phyloP scores from a whole-genome alignment of 345 rosid genomes.

The Syzygium oleosum region DNA sequence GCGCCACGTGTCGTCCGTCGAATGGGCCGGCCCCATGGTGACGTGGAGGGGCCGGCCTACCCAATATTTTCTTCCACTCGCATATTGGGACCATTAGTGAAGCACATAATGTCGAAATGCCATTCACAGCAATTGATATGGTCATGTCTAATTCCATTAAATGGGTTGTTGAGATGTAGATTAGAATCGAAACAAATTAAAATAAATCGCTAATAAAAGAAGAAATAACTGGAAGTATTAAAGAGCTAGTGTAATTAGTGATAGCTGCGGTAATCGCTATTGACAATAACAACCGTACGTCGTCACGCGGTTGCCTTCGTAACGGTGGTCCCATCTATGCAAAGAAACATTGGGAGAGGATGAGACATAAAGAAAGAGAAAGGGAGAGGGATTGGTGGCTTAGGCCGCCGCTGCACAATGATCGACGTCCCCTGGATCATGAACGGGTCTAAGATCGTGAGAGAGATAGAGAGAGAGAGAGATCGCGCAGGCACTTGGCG shows the following conservation, averaged over 20 bases:
- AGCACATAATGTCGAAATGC: background rate
- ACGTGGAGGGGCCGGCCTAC: no score
- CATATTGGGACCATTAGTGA: background rate
- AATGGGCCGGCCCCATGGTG: no score
- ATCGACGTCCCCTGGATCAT: fast-evolving
- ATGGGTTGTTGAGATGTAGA: background rate
- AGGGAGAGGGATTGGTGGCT: no score
- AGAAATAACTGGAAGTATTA: background rate
- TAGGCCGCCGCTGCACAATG: fast-evolving
- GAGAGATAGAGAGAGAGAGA: background rate
- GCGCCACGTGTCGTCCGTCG: no score
- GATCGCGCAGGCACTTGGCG: background rate
- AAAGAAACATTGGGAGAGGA: background rate
- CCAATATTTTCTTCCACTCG: background rate
- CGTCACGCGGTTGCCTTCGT: background rate
- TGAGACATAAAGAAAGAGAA: background rate
- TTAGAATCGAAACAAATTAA: background rate
- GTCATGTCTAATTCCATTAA: background rate
- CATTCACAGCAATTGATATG: background rate
- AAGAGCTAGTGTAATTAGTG: background rate
- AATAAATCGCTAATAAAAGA: background rate
- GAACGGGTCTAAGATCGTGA: background rate
- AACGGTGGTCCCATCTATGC: background rate
- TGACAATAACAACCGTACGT: background rate
- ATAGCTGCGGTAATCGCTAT: background rate